phyloP scores from a whole-genome alignment of 768 basidiomycete species.

The Leccinum disarticulatum region DNA sequence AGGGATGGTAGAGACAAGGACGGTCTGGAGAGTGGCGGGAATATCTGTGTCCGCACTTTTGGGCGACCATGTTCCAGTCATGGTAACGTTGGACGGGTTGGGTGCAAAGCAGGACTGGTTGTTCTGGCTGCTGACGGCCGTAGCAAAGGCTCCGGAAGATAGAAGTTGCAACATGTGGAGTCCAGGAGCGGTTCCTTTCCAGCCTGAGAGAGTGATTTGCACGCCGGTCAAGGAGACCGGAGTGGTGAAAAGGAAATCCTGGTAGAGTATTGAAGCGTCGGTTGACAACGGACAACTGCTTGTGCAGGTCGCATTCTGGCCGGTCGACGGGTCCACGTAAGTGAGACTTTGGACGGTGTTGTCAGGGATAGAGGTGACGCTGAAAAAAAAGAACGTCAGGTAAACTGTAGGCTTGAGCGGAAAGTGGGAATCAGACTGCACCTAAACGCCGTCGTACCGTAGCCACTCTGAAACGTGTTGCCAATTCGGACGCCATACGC shows the following conservation, averaged over 20 bases:
- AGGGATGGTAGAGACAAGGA: slow-evolving; percentile 65
- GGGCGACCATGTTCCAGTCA: slow-evolving; percentile 69
- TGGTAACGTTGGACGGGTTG: slow-evolving; percentile 63
- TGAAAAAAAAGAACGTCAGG: slow-evolving; percentile 33
- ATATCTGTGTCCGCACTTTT: slow-evolving; percentile 69
- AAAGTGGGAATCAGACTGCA: slow-evolving; percentile 29
- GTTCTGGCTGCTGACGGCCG: slow-evolving; percentile 62
- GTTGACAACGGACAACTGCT: slow-evolving; percentile 77
- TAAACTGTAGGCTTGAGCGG: neutral
- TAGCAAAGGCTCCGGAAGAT: slow-evolving; percentile 88
- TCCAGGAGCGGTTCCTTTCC: slow-evolving; percentile 74
- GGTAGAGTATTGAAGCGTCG: slow-evolving; percentile 76
- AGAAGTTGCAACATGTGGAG: slow-evolving; percentile 91
- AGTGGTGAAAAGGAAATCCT: slow-evolving; percentile 85
- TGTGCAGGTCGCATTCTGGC: slow-evolving; percentile 75
- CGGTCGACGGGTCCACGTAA: slow-evolving; percentile 75
- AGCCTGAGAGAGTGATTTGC: slow-evolving; percentile 76
- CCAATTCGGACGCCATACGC: slow-evolving; percentile 85
- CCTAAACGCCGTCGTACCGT: slow-evolving; percentile 90
- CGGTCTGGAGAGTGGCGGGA: slow-evolving; percentile 74
- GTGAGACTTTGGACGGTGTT: slow-evolving; percentile 75
- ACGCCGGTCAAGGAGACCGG: slow-evolving; percentile 80
- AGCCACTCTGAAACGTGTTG: slow-evolving; percentile 80
- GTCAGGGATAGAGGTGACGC: slow-evolving; percentile 87
- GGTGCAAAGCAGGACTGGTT: slow-evolving; percentile 75